Conservation (phyloP, 345 rosid species). For the Capsella bursapastoris region DNA sequence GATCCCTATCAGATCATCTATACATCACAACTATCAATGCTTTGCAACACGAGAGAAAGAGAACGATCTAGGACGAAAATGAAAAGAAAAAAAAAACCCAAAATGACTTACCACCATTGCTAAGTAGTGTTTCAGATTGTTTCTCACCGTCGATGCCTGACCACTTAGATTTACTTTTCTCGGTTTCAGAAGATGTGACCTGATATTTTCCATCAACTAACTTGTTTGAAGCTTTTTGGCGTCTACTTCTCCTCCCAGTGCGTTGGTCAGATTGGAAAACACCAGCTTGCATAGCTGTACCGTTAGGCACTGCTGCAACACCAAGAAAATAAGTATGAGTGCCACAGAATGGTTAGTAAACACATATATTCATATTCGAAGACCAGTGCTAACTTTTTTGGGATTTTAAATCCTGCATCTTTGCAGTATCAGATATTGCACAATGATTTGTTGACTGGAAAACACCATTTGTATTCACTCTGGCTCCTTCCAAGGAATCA, state of each 20-base stretch:
- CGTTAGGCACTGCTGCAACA: constrained; percentile 53
- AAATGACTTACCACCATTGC: constrained; percentile 48
- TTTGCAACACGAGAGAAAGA: constrained; percentile 9
- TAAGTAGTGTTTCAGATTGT: constrained; percentile 40
- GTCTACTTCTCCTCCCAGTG: constrained; percentile 74
- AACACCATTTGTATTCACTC: constrained; percentile 41
- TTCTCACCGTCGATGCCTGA: constrained; percentile 39
- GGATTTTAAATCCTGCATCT: constrained; percentile 42
- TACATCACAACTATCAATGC: constrained; percentile 5
- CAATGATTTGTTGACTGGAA: constrained; percentile 39
- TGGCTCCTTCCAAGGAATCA: constrained; percentile 45
- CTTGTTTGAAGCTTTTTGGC: constrained; percentile 68
- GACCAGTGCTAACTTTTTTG: constrained; percentile 56
- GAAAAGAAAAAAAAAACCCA: neutral
- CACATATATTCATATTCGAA: neutral
- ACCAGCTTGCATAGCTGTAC: constrained; percentile 53
- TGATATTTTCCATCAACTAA: constrained; percentile 57
- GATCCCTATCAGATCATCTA: constrained; percentile 1
- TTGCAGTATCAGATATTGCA: constrained; percentile 38
- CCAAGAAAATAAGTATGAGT: constrained; percentile 7
- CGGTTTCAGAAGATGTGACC: constrained; percentile 52
- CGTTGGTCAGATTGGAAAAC: constrained; percentile 54
- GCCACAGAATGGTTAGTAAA: constrained; percentile 21
- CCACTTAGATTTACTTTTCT: constrained; percentile 51
- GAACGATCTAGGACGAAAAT: constrained; percentile 20